Evolutionary conservation across 352 stramenopile genomes (phyloP), one percentile per base, ranked within the genome.

Genomic region (Aphanomyces cochlioides): DNA sequence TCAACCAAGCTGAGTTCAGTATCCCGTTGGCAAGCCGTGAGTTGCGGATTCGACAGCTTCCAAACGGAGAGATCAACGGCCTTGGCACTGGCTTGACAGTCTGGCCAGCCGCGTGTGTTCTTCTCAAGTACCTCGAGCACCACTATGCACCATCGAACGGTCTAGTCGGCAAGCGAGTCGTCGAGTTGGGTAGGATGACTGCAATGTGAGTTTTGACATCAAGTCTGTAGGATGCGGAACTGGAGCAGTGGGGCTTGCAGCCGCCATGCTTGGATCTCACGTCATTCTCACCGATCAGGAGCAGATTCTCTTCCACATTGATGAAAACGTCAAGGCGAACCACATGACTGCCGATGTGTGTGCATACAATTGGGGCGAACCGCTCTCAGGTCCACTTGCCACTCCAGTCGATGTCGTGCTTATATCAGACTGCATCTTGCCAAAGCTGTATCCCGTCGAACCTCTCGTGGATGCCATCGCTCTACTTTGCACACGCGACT

Each of bases 381-480:
- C 79, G 72, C 75, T 81, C 34, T 77, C 72, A 4, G 38, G 65
- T 15, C 69, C 66, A 39, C 61, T 72, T 7, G 70, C 43, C 5
- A 15, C 66, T 7, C 63, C 72, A 19, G 72, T 53, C 0, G 81
- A 92, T 63, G 66, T 98, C 37, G 84, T 99, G 36, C 77, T 98
- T 7, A 89, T 97, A 47, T 96, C 94, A 1, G 95, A 99, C 75
- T 98, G 95, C 76, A 96, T 99, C 36, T 73, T 99, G 5, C 96
- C 96, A n/a, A 89, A 96, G 40, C 75, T 99, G 37, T 99, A 98
- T 78, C 93, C 96, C 0, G 96, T 99, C 59, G 92, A 96, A 64
- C 95, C 96, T 2, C 86, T 98, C 34, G 90, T 98, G 6, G 81
- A 90, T 37, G 93, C 90, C 8, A 82, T 98, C 47, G 81, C 85